These are phyloP conservation scores for Detonula confervacea DNA, from an alignment of 352 stramenopile species.

Conservation along the genomic window DNA sequence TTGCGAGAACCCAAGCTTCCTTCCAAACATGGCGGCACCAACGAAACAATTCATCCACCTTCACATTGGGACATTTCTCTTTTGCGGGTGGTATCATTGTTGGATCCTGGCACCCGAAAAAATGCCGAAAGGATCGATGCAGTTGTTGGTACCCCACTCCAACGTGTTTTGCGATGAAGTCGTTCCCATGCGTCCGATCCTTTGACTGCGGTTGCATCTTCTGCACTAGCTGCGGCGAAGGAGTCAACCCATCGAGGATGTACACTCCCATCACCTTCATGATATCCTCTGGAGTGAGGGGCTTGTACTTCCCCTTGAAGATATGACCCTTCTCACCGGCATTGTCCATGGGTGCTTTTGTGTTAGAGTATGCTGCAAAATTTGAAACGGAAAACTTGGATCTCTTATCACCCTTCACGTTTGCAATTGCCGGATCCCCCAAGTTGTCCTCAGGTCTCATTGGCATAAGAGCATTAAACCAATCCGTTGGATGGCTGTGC, in stretches of 20 bases:
- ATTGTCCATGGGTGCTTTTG: conserved; percentile 26
- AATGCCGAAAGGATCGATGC: conserved; percentile 9
- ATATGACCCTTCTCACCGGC: conserved; percentile 31
- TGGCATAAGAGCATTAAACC: conserved; percentile 40
- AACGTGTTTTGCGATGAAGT: conserved; percentile 9
- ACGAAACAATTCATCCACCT: conserved; percentile 37
- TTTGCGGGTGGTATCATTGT: conserved; percentile 6
- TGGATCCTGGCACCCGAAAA: conserved; percentile 46
- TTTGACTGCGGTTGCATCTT: conserved; percentile 35
- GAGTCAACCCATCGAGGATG: conserved; percentile 46
- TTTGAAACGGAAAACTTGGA: conserved; percentile 43
- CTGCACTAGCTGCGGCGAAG: conserved; percentile 23
- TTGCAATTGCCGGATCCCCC: conserved; percentile 4
- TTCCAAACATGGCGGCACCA: conserved; percentile 25
- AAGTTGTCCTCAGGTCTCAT: conserved; percentile 26
- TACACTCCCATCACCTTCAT: conserved; percentile 13
- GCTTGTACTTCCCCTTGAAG: conserved; percentile 18
- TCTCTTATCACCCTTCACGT: conserved; percentile 26
- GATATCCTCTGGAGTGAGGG: conserved; percentile 20
- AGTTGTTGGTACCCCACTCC: conserved; percentile 4
- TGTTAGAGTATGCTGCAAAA: conserved; percentile 32
- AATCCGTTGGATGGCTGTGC: conserved; percentile 39
- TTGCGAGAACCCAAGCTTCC: conserved; percentile 26
- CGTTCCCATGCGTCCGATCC: conserved; percentile 29
- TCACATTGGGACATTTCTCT: conserved; percentile 46